These are phyloP conservation scores for Globisporangium spiculum DNA, from an alignment of 352 stramenopile genomes.

Conservation along the genomic window DNA sequence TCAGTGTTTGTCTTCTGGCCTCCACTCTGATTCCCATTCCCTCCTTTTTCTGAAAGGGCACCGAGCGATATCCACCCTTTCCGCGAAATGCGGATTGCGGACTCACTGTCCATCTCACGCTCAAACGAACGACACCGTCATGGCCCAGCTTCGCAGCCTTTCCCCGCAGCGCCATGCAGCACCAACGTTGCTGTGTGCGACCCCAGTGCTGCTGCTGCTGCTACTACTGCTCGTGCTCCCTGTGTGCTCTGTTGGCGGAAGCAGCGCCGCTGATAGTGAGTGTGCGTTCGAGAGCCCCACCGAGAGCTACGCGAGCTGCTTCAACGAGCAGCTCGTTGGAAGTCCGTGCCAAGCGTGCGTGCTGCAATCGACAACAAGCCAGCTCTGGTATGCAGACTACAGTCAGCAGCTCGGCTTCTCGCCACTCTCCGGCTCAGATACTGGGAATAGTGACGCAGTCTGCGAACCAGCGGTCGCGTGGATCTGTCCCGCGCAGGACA, in stretches of 20 bases:
- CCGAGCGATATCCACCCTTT: no score
- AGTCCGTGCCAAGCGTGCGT: conserved; percentile 6
- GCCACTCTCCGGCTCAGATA: background rate
- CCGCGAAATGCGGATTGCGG: no score
- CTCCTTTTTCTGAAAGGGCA: no score
- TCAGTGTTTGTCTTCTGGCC: no score
- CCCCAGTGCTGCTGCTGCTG: background rate
- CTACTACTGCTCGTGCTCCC: background rate
- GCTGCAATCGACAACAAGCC: background rate
- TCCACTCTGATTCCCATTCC: no score
- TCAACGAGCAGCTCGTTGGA: background rate
- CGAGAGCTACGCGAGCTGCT: conserved; percentile 11
- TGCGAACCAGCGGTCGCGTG: conserved; percentile 21
- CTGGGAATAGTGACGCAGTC: background rate
- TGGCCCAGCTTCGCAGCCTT: background rate
- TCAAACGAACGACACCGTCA: background rate
- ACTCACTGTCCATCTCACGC: background rate
- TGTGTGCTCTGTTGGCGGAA: background rate
- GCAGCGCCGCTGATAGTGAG: background rate
- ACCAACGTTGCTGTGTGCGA: background rate
- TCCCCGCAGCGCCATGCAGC: background rate
- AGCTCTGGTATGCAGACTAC: conserved; percentile 17
- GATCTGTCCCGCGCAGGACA: conserved; percentile 18
- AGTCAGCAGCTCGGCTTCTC: background rate
- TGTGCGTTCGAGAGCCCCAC: conserved; percentile 12